Base-by-base conservation (phyloP, 768 basidiomycete species). In the Russula emetica region DNA sequence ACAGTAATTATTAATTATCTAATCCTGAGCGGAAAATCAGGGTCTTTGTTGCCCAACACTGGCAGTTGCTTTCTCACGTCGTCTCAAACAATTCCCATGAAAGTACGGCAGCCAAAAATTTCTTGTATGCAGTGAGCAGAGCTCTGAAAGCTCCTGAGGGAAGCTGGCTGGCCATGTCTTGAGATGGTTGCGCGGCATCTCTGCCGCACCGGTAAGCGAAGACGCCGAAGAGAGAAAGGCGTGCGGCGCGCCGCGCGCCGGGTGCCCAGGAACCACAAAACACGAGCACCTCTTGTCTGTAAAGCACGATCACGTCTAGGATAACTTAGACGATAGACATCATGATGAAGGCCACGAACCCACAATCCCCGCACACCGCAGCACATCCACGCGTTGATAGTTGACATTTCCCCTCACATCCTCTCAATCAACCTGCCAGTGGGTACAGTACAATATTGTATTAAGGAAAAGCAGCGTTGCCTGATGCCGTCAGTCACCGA, bases 331-430 rank as follows among this genome's bases (percentile, higher is more conserved):
- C n/a, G n/a, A n/a, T 85, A 88, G 0, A 83, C 75, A 16, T 72
- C 68, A 3, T 13, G 36, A 36, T 6, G 36, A 60, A 86, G 10
- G 38, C 18, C 38, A 18, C 16, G 66, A 1, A 78, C 76, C 1
- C 66, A 64, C 76, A 65, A 83, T 80, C 50, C 75, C 74, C 24
- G 81, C 78, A 5, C 83, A 83, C 53, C 88, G 77, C 10, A 82
- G 74, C 44, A 90, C 75, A 71, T 92, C 89, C 55, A 73, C 1
- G 87, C 79, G 5, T 91, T 18, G 6, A 28, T 16, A 26, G 49
- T 28, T 50, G 49, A 8, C 6, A 18, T 49, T 9, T 8, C 10
- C 44, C 11, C 10, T 14, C 3, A 49, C 13, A 20, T 22, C 22
- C 26, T 50, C 26, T 50, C 8, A 24, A 22, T 7, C 47, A 50